Conservation (phyloP, 352 stramenopile genomes). For the Phytophthora sp. region DNA sequence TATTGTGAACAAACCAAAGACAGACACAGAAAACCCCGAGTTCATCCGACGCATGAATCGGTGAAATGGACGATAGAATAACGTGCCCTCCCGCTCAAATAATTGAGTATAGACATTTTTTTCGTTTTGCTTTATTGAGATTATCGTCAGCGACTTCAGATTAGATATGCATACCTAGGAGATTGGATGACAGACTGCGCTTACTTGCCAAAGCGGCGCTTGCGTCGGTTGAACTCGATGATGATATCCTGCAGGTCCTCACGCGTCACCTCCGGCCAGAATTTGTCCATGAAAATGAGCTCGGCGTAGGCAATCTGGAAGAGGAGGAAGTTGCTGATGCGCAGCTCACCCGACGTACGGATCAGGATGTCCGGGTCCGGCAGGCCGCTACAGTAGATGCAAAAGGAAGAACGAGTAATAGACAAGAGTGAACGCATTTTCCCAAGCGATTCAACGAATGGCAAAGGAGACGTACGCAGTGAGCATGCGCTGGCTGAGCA, state of each 20-base stretch:
- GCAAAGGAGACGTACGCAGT: conserved; percentile 61
- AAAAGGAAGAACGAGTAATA: conserved; percentile 10
- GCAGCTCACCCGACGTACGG: conserved; percentile 93
- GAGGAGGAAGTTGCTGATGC: conserved; percentile 97
- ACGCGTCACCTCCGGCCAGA: conserved; percentile 94
- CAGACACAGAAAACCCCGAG: background rate
- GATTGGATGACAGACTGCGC: conserved; percentile 44
- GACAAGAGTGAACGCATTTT: conserved; percentile 12
- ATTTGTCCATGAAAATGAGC: conserved; percentile 95
- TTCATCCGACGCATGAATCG: conserved; percentile 18
- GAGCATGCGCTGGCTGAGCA: conserved; percentile 75
- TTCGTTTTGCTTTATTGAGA: conserved; percentile 25
- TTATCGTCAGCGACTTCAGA: conserved; percentile 20
- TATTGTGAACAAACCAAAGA: conserved; percentile 34
- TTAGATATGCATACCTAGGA: conserved; percentile 29
- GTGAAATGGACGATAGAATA: background rate
- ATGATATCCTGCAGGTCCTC: conserved; percentile 83
- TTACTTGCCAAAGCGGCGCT: conserved; percentile 91
- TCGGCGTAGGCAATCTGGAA: conserved; percentile 96
- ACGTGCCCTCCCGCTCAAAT: background rate
- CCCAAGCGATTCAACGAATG: conserved; percentile 13
- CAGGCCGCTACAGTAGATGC: conserved; percentile 67
- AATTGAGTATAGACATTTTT: conserved; percentile 16
- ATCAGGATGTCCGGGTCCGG: conserved; percentile 95
- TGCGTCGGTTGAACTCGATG: conserved; percentile 82